Conservation (phyloP, 208 protist species). For the Acanthamoeba lenticulata region DNA sequence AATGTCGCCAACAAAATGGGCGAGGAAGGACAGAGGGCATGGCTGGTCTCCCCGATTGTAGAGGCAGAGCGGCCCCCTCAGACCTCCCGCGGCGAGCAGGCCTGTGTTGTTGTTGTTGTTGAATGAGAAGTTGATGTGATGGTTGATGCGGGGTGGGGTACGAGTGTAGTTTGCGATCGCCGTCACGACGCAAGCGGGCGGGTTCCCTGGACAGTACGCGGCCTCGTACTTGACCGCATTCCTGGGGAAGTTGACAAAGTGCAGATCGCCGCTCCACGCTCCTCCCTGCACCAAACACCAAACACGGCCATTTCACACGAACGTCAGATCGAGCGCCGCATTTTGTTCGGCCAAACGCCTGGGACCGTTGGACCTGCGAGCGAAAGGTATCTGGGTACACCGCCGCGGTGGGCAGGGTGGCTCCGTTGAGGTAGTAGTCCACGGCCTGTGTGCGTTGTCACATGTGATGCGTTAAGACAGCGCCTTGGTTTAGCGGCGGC, state of each 20-base stretch:
- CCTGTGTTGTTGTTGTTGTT: neutral
- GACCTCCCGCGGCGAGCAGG: neutral
- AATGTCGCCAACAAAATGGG: neutral
- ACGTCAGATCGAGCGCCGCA: no score
- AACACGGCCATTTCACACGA: no score
- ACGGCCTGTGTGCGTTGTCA: neutral
- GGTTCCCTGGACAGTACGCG: neutral
- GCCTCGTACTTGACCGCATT: neutral
- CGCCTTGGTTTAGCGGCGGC: neutral
- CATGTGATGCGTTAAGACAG: neutral
- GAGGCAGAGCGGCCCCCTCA: neutral
- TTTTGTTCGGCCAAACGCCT: no score
- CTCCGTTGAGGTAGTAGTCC: neutral
- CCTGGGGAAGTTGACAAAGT: neutral
- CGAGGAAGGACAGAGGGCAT: neutral
- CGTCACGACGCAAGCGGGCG: neutral
- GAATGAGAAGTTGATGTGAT: neutral
- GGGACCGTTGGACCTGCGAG: neutral
- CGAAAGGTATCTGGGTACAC: neutral
- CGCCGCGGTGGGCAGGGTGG: neutral
- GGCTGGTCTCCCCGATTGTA: neutral
- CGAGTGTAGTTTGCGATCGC: constrained; percentile 25
- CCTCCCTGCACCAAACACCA: neutral
- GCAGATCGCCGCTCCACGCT: neutral
- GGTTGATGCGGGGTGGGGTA: neutral